Evolutionary conservation across 805 yeast genomes (phyloP).

Genomic region (Sugiyamaella boreocaroliniensis): DNA sequence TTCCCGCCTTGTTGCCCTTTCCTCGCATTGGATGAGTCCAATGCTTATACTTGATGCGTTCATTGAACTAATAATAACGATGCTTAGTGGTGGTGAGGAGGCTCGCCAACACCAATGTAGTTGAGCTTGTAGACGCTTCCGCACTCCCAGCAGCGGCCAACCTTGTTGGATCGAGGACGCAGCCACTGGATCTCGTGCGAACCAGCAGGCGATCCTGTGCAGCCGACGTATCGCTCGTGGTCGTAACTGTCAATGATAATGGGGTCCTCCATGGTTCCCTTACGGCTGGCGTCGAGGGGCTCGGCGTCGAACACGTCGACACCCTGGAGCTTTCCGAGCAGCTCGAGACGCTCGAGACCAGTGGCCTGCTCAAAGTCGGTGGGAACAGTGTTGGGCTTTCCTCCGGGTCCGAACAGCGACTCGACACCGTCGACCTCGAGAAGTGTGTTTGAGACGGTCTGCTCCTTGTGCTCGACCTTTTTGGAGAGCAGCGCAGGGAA

Average conservation of each 20-base stretch:
- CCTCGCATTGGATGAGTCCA: too few relatives aligned
- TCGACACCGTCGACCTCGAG: constrained; percentile 74
- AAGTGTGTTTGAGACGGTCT: constrained; percentile 53
- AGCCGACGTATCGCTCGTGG: constrained; percentile 91
- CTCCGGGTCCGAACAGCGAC: constrained; percentile 87
- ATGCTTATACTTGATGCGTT: neutral
- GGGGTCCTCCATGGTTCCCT: constrained; percentile 87
- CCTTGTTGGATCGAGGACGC: constrained; percentile 73
- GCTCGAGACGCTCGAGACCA: constrained; percentile 95
- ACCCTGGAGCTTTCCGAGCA: constrained; percentile 92
- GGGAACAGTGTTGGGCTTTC: constrained; percentile 74
- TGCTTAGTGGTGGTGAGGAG: neutral
- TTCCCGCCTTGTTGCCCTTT: too few relatives aligned
- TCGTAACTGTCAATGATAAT: constrained; percentile 83
- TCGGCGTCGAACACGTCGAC: constrained; percentile 79
- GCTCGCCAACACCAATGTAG: constrained; percentile 68
- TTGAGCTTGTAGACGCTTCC: constrained; percentile 90
- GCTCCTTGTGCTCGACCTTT: constrained; percentile 36
- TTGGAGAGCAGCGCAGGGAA: constrained; percentile 7
- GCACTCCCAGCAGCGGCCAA: constrained; percentile 98
- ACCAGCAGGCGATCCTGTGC: constrained; percentile 93
- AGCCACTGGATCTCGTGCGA: constrained; percentile 90
- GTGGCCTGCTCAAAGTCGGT: constrained; percentile 95
- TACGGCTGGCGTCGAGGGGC: constrained; percentile 82
- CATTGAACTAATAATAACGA: neutral